Conservation (phyloP, 345 rosid species). For the Brassica nigra region DNA sequence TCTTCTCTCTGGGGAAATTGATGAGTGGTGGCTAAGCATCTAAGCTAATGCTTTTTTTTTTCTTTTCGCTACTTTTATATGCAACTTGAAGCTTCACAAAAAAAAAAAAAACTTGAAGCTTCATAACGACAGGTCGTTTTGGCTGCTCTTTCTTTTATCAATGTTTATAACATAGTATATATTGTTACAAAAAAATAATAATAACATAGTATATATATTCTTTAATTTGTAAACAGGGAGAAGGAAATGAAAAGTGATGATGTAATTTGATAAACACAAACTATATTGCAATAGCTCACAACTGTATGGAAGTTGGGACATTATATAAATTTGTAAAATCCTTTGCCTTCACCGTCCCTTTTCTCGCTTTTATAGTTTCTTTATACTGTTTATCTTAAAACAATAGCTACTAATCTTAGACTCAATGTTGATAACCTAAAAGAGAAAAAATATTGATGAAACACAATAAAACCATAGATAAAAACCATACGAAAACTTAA, state of each 20-base stretch:
- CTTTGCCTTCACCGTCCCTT: not conserved
- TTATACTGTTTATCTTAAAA: not conserved
- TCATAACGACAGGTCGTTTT: constrained; percentile 21
- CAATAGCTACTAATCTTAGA: not conserved
- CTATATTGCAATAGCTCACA: constrained; percentile 12
- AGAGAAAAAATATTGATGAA: no score
- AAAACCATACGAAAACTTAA: not conserved
- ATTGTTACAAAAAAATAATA: no score
- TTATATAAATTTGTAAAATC: not conserved
- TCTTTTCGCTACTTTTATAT: constrained; percentile 10
- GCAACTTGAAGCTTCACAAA: constrained; percentile 33
- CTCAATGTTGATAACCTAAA: not conserved
- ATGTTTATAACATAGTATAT: not conserved
- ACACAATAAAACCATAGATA: no score
- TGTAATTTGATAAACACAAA: constrained; percentile 24
- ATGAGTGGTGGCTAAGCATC: constrained; percentile 18
- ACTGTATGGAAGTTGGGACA: not conserved
- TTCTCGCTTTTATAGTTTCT: not conserved
- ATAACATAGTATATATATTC: not conserved
- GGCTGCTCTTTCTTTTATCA: constrained; percentile 7
- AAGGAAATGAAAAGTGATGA: constrained; percentile 32
- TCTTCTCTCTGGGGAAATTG: constrained; percentile 17
- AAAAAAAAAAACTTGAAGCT: no score
- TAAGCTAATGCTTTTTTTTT: constrained; percentile 24
- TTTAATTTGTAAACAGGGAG: constrained; percentile 3